Base-by-base conservation (phyloP, 2,329 filamentous ascomycete species). In the Neurospora sp. region DNA sequence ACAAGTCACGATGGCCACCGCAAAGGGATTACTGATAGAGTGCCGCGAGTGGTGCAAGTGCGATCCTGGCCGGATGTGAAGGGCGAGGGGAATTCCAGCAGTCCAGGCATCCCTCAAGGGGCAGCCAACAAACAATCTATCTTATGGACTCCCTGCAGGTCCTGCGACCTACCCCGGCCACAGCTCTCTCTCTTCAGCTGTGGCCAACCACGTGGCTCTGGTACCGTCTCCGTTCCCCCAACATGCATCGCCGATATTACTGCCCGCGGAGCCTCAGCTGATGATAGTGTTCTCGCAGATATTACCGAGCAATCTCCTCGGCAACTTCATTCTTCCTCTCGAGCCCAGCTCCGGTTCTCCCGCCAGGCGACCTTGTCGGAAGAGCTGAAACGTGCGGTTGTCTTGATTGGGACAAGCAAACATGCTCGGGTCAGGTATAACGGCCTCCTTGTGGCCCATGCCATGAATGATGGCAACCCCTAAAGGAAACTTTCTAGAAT, bases 401-500 rank as follows among this genome's bases (percentile, higher is more conserved):
- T 17, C 23, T 57, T 57, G 23, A 57, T 57, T 33, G 12, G 23
- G 23, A 17, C 46, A 57, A 28, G 46, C 46, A 57, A 57, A 57
- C 46, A 57, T 57, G 8, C 23, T 33, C 11, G 46, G 46, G 46
- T 10, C 23, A 33, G 19, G 23, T 57, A 17, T 57, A 33, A 33
- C 46, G 46, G 23, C 23, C 23, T 57, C 46, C 23, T 8, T 17
- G 5, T 57, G 46, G 23, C 19, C 46, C 46, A 28, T 57, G 46
- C 46, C 23, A 15, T 57, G 23, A 17, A 33, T 28, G 12, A 12
- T 6, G 23, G 46, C 46, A 17, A 57, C 46, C 46, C 46, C 23
- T 15, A 12, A 15, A 28, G 46, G 2, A 73, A 72, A 69, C 17
- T 67, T 72, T 74, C 72, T 70, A 67, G 71, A 73, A 72, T 23